phyloP scores from a whole-genome alignment of 129 eudicot species.

The Pittosporum tobira region DNA sequence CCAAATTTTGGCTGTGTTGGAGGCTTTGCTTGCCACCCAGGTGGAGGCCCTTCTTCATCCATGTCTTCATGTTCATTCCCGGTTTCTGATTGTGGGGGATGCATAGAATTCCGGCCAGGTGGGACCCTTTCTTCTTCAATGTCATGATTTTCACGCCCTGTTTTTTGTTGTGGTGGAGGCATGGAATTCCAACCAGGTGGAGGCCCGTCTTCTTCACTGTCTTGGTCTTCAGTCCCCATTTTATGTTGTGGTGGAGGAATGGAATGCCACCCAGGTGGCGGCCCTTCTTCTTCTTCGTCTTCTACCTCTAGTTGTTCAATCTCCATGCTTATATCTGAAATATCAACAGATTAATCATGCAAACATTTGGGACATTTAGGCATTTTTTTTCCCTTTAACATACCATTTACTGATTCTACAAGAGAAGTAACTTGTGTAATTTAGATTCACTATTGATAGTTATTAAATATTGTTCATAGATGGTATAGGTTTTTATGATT shows the following conservation, averaged over 20 bases:
- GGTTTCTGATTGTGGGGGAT: not conserved
- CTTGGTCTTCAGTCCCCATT: constrained; percentile 8
- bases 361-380: not conserved
- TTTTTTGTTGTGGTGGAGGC: constrained; percentile 3
- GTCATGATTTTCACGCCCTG: not conserved
- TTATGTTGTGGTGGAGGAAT: constrained; percentile 27
- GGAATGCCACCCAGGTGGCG: constrained; percentile 42
- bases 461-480: not conserved
- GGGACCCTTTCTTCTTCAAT: not conserved
- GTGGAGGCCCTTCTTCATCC: constrained; percentile 36
- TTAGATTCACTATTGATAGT: not conserved
- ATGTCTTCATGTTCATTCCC: constrained; percentile 20
- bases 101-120: not conserved
- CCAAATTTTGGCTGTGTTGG: constrained; percentile 15
- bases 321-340: constrained; percentile 21
- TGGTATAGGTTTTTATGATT: not conserved
- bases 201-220: constrained; percentile 21
- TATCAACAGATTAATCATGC: constrained; percentile 5
- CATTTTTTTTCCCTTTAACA: not conserved
- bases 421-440: not conserved
- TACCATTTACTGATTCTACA: not conserved
- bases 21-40: constrained; percentile 33
- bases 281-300: constrained; percentile 37
- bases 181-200: constrained; percentile 14
- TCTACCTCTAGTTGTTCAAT: constrained; percentile 23